phyloP scores from a whole-genome alignment of 176 grass and related monocot species.

The Lolium rigidum region DNA sequence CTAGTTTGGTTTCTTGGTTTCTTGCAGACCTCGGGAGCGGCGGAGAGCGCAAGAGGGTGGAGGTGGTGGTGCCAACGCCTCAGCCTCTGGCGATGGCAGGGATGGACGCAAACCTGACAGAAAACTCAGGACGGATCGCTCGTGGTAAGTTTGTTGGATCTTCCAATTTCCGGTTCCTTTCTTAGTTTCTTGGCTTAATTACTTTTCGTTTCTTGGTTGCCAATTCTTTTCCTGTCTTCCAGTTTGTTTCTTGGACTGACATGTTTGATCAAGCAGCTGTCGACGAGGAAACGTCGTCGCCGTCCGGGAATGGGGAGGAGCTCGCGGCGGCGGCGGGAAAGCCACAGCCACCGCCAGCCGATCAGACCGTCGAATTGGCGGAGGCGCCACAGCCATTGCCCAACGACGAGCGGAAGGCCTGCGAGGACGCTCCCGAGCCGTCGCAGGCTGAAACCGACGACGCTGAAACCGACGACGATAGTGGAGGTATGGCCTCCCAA shows the following conservation, averaged over 20 bases:
- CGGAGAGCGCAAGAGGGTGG: neutral
- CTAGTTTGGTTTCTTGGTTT: conserved; percentile 1
- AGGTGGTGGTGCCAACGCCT: neutral
- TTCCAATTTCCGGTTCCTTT: neutral
- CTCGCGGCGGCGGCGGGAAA: neutral
- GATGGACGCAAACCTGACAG: neutral
- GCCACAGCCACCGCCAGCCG: neutral
- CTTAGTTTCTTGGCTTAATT: neutral
- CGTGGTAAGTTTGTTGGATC: neutral
- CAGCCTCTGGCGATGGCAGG: neutral
- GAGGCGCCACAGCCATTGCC: neutral
- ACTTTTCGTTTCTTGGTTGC: neutral
- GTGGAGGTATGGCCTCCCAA: too few species aligned
- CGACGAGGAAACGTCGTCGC: neutral
- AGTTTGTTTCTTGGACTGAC: neutral
- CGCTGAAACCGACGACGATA: too few species aligned
- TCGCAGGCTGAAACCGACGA: too few species aligned
- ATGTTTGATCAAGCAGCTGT: too few species aligned
- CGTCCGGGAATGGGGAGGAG: neutral
- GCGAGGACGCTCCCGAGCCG: too few species aligned
- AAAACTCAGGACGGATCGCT: neutral
- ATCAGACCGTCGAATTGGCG: neutral
- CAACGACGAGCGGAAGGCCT: too few species aligned
- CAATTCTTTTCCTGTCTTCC: neutral
- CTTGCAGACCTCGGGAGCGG: neutral